Evolutionary conservation across 352 stramenopile species (phyloP).

Genomic region (Phytophthora uliginosa): DNA sequence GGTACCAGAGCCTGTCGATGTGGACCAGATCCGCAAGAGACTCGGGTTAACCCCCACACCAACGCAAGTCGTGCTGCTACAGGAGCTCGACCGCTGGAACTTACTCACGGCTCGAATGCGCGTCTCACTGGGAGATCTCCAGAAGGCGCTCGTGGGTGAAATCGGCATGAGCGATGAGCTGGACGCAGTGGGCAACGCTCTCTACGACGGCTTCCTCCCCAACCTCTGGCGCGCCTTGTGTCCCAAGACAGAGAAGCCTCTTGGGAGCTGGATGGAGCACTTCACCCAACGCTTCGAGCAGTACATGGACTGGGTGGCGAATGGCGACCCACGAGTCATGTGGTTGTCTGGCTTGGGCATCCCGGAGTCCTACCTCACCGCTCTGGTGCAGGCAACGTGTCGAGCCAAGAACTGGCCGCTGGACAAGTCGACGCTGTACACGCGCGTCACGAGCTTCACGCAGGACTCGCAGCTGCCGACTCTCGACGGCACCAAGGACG

Average conservation of each 20-base stretch:
- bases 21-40: slow-evolving; percentile 89
- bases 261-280: slow-evolving; percentile 97
- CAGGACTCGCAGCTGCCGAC: slow-evolving; percentile 63
- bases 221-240: slow-evolving; percentile 92
- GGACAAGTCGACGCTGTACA: slow-evolving; percentile 96
- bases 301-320: slow-evolving; percentile 93
- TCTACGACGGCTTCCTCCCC: slow-evolving; percentile 96
- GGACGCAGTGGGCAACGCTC: slow-evolving; percentile 90
- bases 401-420: slow-evolving; percentile 95
- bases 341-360: slow-evolving; percentile 97
- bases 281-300: slow-evolving; percentile 91
- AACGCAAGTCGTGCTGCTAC: slow-evolving; percentile 94
- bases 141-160: slow-evolving; percentile 94
- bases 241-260: slow-evolving; percentile 95
- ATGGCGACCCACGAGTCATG: slow-evolving; percentile 93
- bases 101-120: slow-evolving; percentile 89
- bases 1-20: slow-evolving; percentile 90
- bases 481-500: slow-evolving; percentile 48
- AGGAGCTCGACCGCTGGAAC: slow-evolving; percentile 97
- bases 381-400: slow-evolving; percentile 96
- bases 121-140: slow-evolving; percentile 88
- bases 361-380: slow-evolving; percentile 96
- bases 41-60: slow-evolving; percentile 81
- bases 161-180: slow-evolving; percentile 98
- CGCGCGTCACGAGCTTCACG: slow-evolving; percentile 91